Evolutionary conservation across 257 asterid species (phyloP).

Genomic region (Gentiana dahurica): DNA sequence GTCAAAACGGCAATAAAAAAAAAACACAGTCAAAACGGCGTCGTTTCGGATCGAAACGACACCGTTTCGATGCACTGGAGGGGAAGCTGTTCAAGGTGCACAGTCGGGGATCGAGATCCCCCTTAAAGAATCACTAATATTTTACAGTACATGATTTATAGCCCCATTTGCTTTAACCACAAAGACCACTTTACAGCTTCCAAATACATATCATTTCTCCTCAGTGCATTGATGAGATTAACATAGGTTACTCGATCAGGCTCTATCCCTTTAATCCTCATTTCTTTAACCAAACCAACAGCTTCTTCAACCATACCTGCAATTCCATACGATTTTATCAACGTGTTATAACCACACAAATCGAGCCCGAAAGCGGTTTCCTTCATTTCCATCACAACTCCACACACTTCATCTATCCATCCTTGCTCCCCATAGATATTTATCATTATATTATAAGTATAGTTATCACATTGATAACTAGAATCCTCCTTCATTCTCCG

Average conservation of each 20-base stretch:
- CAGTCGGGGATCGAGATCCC: too few species aligned
- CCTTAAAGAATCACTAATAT: too few species aligned
- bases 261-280: constrained; percentile 61
- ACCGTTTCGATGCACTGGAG: too few species aligned
- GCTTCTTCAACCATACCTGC: constrained; percentile 88
- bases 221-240: constrained; percentile 56
- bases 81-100: too few species aligned
- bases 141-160: constrained; percentile 14
- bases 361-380: constrained; percentile 53
- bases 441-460: constrained; percentile 67
- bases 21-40: too few species aligned
- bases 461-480: constrained; percentile 42
- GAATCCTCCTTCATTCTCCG: constrained; percentile 61
- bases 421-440: constrained; percentile 72
- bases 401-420: constrained; percentile 71
- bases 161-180: constrained; percentile 92
- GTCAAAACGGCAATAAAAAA: too few species aligned
- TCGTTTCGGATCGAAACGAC: too few species aligned
- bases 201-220: constrained; percentile 66
- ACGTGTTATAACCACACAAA: constrained; percentile 77
- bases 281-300: constrained; percentile 66
- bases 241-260: constrained; percentile 64
- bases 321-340: constrained; percentile 86
- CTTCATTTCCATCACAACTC: constrained; percentile 45
- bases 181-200: constrained; percentile 98